Evolutionary conservation across 345 rosid genomes (phyloP).

Genomic region (Carallia pectinifolia): DNA sequence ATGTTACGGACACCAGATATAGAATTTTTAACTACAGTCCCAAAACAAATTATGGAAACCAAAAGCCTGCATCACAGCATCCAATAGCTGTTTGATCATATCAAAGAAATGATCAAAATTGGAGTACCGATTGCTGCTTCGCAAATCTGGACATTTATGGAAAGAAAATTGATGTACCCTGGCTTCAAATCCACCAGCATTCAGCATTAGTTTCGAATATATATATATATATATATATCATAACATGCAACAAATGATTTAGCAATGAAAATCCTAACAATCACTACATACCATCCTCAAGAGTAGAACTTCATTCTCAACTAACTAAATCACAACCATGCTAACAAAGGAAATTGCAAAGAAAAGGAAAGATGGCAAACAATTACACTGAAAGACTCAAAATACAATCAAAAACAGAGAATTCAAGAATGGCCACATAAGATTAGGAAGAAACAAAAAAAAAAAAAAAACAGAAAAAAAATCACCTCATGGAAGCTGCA

Average conservation of each 20-base stretch:
- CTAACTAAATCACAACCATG: no score
- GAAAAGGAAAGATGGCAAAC: no score
- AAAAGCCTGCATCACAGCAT: no score
- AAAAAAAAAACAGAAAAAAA: slow-evolving; percentile 23
- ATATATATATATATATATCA: not conserved
- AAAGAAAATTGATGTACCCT: not conserved
- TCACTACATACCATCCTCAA: not conserved
- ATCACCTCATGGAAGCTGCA: slow-evolving; percentile 69
- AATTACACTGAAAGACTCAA: not conserved
- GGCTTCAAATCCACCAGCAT: not conserved
- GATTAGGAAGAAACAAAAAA: slow-evolving; percentile 6
- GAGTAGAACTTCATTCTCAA: not conserved
- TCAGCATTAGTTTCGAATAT: not conserved
- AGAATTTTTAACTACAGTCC: no score
- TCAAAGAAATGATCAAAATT: not conserved
- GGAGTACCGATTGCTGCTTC: not conserved
- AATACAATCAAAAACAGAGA: not conserved
- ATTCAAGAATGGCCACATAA: slow-evolving; percentile 14
- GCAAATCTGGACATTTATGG: not conserved
- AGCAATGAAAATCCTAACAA: not conserved
- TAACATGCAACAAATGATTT: not conserved
- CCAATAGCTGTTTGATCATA: no score
- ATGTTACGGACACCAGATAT: no score
- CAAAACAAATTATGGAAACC: no score
- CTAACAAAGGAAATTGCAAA: not conserved